Conservation (phyloP, 345 rosid species). For the Eucalyptus cloeziana region DNA sequence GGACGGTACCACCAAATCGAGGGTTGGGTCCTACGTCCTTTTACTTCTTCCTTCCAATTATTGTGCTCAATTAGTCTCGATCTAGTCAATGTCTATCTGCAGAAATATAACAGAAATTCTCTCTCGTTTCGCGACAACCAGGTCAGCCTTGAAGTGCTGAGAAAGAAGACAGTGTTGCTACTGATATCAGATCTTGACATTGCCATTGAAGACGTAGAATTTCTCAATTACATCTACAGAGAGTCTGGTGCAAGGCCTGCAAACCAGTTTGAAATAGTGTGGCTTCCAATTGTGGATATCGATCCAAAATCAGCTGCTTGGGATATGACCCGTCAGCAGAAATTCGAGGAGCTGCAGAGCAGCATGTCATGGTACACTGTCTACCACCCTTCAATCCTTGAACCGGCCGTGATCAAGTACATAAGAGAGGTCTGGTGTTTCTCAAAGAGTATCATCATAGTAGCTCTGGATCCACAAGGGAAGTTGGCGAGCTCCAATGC, state of each 20-base stretch:
- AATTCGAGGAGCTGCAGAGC: conserved; percentile 2
- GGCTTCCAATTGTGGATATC: conserved; percentile 31
- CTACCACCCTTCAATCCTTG: conserved; percentile 11
- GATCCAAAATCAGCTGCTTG: conserved; percentile 1
- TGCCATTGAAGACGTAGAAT: conserved; percentile 7
- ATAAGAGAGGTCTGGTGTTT: conserved; percentile 12
- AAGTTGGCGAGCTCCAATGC: conserved; percentile 1
- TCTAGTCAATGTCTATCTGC: background rate
- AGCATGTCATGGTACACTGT: conserved; percentile 19
- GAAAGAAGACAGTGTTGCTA: conserved; percentile 7
- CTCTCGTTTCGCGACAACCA: background rate
- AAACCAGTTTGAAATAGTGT: conserved; percentile 14
- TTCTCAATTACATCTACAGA: conserved; percentile 4
- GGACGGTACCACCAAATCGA: conserved; percentile 11
- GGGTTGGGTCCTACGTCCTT: background rate
- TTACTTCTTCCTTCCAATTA: background rate
- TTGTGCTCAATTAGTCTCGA: background rate
- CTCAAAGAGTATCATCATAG: conserved; percentile 3
- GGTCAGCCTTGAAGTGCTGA: conserved; percentile 4
- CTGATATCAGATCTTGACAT: conserved; percentile 22
- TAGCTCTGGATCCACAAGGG: conserved; percentile 16
- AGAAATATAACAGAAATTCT: background rate
- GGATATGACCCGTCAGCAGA: conserved; percentile 3
- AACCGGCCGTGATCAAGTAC: conserved; percentile 9
- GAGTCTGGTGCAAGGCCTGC: background rate